phyloP scores from a whole-genome alignment of 83 land plant genomes.

The Thuja plicata region DNA sequence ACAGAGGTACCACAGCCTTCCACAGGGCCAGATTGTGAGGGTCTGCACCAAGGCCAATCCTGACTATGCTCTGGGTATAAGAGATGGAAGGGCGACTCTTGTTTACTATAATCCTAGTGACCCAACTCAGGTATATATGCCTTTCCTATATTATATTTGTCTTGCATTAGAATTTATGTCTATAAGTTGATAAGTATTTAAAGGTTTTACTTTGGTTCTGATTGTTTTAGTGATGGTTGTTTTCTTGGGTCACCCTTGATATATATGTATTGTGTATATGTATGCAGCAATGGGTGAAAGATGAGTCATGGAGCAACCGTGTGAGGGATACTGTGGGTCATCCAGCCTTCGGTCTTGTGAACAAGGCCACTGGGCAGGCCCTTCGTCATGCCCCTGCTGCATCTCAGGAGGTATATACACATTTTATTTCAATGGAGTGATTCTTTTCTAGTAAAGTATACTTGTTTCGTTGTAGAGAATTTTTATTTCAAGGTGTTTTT shows the following conservation, averaged over 20 bases:
- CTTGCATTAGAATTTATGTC: background rate
- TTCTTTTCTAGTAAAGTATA: background rate
- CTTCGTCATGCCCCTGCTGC: constrained; percentile 3
- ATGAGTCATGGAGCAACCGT: constrained; percentile 12
- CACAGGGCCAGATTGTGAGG: constrained; percentile 9
- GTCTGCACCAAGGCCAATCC: constrained; percentile 2
- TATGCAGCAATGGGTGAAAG: constrained; percentile 30
- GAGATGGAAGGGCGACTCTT: constrained; percentile 1
- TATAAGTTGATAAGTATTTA: background rate
- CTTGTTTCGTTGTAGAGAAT: too few relatives aligned
- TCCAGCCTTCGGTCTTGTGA: constrained; percentile 18
- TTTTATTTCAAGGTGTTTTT: too few relatives aligned
- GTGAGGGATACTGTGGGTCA: constrained; percentile 17
- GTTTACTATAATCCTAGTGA: constrained; percentile 11
- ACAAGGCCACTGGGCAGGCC: constrained; percentile 22
- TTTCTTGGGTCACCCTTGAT: background rate
- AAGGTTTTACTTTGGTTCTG: background rate
- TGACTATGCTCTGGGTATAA: constrained; percentile 2
- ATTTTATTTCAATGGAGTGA: background rate
- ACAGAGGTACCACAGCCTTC: background rate
- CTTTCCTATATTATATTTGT: too few relatives aligned
- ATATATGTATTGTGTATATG: too few relatives aligned
- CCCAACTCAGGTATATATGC: constrained; percentile 13
- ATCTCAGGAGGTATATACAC: background rate
- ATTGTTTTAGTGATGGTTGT: background rate